phyloP scores from a whole-genome alignment of 2,329 filamentous ascomycete species.

The Penicillium sp. region DNA sequence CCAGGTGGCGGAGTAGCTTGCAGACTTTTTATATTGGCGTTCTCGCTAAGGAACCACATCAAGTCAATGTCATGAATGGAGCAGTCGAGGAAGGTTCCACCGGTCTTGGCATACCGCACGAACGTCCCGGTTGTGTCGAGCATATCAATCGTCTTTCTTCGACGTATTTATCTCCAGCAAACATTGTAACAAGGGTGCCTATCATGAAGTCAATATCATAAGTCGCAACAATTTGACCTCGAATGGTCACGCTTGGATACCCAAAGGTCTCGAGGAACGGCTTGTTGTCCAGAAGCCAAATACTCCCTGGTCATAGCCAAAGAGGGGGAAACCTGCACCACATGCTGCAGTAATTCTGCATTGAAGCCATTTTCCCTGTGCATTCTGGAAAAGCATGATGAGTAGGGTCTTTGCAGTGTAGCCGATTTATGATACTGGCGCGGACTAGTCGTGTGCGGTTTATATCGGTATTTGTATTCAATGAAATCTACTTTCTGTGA shows the following conservation, averaged over 20 bases:
- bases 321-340: slow-evolving; percentile 23
- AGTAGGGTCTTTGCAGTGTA: background rate
- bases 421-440: background rate
- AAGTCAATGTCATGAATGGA: slow-evolving; percentile 48
- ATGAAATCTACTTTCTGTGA: background rate
- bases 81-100: slow-evolving; percentile 47
- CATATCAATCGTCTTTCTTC: slow-evolving; percentile 31
- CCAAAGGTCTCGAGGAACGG: slow-evolving; percentile 19
- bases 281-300: slow-evolving; percentile 22
- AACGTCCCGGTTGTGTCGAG: slow-evolving; percentile 42
- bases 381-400: background rate
- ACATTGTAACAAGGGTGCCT: slow-evolving; percentile 18
- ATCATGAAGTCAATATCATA: slow-evolving; percentile 23
- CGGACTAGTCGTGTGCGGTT: background rate
- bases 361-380: slow-evolving; percentile 8
- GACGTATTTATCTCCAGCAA: slow-evolving; percentile 15
- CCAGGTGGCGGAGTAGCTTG: slow-evolving; percentile 19
- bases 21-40: slow-evolving; percentile 36
- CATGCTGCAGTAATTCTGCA: slow-evolving; percentile 14
- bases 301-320: slow-evolving; percentile 29
- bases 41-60: slow-evolving; percentile 41
- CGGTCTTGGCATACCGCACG: slow-evolving; percentile 40
- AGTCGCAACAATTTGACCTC: slow-evolving; percentile 21
- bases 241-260: slow-evolving; percentile 18
- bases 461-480: background rate